Evolutionary conservation across 1,139 yeast genomes (phyloP).

Genomic region (Zygosaccharomyces pseudobailii): DNA sequence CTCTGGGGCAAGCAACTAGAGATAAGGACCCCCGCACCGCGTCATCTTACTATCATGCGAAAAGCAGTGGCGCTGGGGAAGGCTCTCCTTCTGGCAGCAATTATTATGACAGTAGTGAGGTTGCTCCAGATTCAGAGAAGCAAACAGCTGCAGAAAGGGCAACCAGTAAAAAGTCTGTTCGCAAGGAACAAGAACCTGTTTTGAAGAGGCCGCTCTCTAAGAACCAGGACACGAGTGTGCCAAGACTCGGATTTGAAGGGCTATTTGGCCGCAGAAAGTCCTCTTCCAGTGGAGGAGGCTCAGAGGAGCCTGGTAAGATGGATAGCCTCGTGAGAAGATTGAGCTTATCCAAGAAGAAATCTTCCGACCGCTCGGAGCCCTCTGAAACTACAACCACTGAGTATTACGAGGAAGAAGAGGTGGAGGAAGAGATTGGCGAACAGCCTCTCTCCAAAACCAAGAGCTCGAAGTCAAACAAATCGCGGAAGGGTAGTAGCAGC

Average conservation of each 20-base stretch:
- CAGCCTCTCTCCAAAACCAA: background rate
- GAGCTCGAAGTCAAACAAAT: background rate
- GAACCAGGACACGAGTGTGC: conserved; percentile 2
- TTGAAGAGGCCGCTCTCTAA: background rate
- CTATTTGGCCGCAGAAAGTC: background rate
- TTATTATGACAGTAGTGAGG: conserved; percentile 4
- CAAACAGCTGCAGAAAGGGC: conserved; percentile 1
- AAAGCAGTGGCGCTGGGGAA: background rate
- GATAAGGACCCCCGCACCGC: conserved; percentile 2
- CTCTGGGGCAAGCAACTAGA: background rate
- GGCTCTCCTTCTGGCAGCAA: conserved; percentile 1
- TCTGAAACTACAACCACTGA: background rate
- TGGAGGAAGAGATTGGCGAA: background rate
- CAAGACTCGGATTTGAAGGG: conserved; percentile 1
- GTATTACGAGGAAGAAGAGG: background rate
- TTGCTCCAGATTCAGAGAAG: conserved; percentile 1
- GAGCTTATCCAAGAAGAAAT: background rate
- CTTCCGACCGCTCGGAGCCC: background rate
- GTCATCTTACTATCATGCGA: background rate
- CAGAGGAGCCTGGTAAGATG: background rate
- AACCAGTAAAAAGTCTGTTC: background rate
- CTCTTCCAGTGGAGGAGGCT: background rate
- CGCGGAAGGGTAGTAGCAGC: background rate
- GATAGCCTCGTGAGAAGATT: background rate
- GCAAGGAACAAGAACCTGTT: background rate